Evolutionary conservation across 192 early-diverging fungal genomes (phyloP).

Genomic region (Backusella psychrophila): DNA sequence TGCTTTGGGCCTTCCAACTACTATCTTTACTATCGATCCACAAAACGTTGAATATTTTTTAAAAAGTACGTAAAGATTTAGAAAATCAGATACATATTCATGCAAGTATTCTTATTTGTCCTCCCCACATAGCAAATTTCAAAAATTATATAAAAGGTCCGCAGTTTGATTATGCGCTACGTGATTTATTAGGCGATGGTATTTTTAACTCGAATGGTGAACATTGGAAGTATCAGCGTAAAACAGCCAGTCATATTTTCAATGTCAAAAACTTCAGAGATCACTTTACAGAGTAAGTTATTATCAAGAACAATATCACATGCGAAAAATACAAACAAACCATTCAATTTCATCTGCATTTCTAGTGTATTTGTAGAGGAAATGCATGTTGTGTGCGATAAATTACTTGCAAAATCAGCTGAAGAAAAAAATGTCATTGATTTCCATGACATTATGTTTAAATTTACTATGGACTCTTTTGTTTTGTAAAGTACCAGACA

Average conservation of each 20-base stretch:
- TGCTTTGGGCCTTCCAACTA: conserved; percentile 16
- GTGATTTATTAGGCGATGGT: conserved; percentile 59
- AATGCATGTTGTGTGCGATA: conserved; percentile 7
- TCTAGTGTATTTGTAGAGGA: conserved; percentile 36
- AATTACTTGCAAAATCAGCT: conserved; percentile 28
- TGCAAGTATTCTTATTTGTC: not conserved
- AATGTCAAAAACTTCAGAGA: conserved; percentile 40
- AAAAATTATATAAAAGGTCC: conserved; percentile 40
- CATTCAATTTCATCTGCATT: not conserved
- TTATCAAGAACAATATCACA: not conserved
- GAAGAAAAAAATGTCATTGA: conserved; percentile 33
- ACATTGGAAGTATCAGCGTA: conserved; percentile 59
- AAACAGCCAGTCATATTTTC: conserved; percentile 39
- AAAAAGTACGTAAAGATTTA: conserved; percentile 22
- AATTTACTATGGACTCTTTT: conserved; percentile 48
- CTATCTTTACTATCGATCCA: conserved; percentile 25
- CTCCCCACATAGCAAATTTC: conserved; percentile 22
- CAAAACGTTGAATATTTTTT: conserved; percentile 35
- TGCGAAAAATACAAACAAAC: not conserved
- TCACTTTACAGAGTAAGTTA: conserved; percentile 34
- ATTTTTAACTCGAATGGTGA: conserved; percentile 74
- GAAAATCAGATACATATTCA: not conserved
- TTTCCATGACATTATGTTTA: conserved; percentile 43
- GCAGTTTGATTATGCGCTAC: conserved; percentile 37
- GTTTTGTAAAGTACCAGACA: conserved; percentile 30